phyloP scores from a whole-genome alignment of 495 filamentous ascomycete genomes.

The Ramalina peruviana region DNA sequence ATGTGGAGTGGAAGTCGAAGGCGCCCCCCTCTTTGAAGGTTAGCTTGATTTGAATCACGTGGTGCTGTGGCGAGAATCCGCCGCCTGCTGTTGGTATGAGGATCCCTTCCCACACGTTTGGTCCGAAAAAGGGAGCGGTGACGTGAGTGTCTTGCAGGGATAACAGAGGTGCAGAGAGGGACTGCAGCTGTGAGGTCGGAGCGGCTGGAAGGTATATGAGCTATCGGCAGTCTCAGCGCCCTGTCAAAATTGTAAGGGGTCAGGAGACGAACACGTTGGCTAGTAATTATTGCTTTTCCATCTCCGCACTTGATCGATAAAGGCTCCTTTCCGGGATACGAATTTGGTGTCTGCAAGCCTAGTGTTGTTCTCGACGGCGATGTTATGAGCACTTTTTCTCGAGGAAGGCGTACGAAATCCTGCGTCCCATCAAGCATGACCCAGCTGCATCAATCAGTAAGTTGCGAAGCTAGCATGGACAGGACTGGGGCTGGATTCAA shows the following conservation, averaged over 20 bases:
- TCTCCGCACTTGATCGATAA: conserved; percentile 44
- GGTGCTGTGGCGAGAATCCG: conserved; percentile 64
- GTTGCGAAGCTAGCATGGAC: neutral
- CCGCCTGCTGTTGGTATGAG: conserved; percentile 71
- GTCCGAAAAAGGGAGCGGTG: conserved; percentile 85
- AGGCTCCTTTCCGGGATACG: conserved; percentile 40
- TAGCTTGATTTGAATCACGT: conserved; percentile 63
- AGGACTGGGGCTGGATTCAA: no score
- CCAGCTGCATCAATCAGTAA: conserved; percentile 39
- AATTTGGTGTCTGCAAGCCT: conserved; percentile 43
- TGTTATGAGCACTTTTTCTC: conserved; percentile 53
- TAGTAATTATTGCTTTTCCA: conserved; percentile 69
- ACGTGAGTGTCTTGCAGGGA: conserved; percentile 82
- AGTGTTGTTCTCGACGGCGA: conserved; percentile 60
- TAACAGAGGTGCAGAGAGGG: conserved; percentile 78
- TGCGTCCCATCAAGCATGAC: conserved; percentile 57
- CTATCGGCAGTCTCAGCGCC: conserved; percentile 26
- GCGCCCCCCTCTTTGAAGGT: conserved; percentile 92
- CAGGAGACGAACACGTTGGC: conserved; percentile 56
- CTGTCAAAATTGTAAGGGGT: conserved; percentile 3
- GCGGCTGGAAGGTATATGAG: conserved; percentile 76
- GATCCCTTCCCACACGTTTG: conserved; percentile 76
- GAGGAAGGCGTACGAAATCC: conserved; percentile 54
- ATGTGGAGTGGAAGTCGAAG: conserved; percentile 76
- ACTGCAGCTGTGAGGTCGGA: conserved; percentile 55